phyloP scores from a whole-genome alignment of 1,139 yeast genomes.

The Hyphopichia khmerensis region DNA sequence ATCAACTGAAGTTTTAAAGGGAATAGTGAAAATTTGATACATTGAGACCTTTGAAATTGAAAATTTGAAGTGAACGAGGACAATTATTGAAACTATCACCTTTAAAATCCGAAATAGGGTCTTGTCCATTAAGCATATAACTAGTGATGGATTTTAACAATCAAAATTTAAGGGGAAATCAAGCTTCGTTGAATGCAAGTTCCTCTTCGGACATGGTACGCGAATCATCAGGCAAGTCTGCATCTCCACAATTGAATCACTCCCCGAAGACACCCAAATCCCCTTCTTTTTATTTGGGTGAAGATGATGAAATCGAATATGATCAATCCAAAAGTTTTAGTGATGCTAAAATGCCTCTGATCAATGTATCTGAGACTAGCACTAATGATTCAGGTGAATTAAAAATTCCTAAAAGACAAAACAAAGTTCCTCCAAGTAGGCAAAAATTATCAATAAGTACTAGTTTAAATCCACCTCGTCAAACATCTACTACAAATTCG shows the following conservation, averaged over 20 bases:
- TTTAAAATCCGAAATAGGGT: no score
- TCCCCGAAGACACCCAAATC: constrained; percentile 14
- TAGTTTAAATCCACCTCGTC: background rate
- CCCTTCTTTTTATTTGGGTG: constrained; percentile 25
- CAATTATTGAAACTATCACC: no score
- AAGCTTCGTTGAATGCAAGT: no score
- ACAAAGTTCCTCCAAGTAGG: background rate
- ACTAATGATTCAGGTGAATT: background rate
- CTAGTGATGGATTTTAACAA: no score
- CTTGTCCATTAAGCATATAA: no score
- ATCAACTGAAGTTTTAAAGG: no score
- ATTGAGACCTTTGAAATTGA: no score
- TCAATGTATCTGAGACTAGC: background rate
- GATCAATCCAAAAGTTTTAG: background rate
- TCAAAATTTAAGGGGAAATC: no score
- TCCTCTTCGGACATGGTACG: no score
- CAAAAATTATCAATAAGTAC: constrained; percentile 1
- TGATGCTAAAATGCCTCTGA: background rate
- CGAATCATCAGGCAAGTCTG: background rate
- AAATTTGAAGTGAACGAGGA: no score
- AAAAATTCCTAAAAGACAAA: background rate
- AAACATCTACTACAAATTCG: background rate
- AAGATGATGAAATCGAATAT: constrained; percentile 10
- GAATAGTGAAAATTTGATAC: no score
- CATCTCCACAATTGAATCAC: background rate